Conservation (phyloP, 2,329 filamentous ascomycete genomes). For the Colletotrichum sublineola region DNA sequence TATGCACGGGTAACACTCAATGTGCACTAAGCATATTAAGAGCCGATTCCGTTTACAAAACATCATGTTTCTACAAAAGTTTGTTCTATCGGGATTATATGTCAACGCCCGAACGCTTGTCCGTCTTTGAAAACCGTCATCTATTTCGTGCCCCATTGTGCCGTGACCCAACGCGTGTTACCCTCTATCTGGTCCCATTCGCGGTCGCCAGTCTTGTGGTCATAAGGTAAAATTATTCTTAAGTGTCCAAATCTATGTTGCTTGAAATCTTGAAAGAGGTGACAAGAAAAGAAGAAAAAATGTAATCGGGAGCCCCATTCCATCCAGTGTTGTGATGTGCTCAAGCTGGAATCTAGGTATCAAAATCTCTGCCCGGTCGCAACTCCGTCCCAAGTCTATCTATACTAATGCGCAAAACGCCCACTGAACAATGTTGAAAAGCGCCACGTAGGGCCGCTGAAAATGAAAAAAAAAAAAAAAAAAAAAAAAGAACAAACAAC, state of each 20-base stretch:
- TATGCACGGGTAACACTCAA: neutral
- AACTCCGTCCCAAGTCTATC: conserved; percentile 43
- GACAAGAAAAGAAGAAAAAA: conserved; percentile 10
- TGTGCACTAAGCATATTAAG: neutral
- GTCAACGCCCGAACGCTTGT: conserved; percentile 3
- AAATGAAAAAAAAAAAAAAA: conserved; percentile 5
- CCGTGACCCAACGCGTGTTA: neutral
- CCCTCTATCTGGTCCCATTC: neutral
- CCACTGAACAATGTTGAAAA: conserved; percentile 27
- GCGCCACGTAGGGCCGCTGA: conserved; percentile 28
- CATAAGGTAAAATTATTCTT: conserved; percentile 20
- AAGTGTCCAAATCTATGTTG: conserved; percentile 15
- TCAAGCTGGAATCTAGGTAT: conserved; percentile 38
- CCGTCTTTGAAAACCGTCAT: conserved; percentile 5
- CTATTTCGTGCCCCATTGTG: conserved; percentile 20
- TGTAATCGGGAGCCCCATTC: conserved; percentile 11
- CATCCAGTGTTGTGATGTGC: conserved; percentile 25
- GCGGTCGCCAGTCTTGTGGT: neutral
- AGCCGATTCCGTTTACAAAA: neutral
- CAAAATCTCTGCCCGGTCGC: conserved; percentile 12
- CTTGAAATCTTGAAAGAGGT: conserved; percentile 12
- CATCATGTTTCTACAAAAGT: conserved; percentile 10
- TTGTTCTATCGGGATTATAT: conserved; percentile 20
- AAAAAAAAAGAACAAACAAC: neutral
- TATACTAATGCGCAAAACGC: conserved; percentile 37